Conservation (phyloP, 2,329 filamentous ascomycete genomes). For the Exophiala sp. region DNA sequence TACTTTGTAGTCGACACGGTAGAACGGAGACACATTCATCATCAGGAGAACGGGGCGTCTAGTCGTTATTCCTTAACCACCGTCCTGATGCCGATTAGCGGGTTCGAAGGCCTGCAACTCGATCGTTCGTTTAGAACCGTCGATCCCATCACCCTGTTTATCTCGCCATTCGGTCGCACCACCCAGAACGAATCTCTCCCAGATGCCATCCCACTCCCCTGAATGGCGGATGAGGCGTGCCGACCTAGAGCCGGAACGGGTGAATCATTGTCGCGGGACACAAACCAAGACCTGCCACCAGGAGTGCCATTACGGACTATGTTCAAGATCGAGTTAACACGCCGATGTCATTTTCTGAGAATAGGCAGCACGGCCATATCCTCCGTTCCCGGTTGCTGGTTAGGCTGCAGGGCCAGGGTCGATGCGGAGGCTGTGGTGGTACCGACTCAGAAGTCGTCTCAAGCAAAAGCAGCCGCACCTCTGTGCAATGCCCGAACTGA, state of each 20-base stretch:
- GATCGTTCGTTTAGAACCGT: constrained; percentile 1
- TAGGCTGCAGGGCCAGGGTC: too few relatives aligned
- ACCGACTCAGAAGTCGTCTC: too few relatives aligned
- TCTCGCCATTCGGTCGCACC: background rate
- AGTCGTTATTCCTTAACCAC: too few relatives aligned
- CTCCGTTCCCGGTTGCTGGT: too few relatives aligned
- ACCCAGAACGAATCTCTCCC: background rate
- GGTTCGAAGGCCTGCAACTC: too few relatives aligned
- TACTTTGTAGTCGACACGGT: background rate
- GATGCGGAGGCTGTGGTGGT: too few relatives aligned
- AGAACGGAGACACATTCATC: background rate
- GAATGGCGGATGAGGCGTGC: constrained; percentile 3
- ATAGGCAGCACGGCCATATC: too few relatives aligned
- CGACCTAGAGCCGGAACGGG: constrained; percentile 3
- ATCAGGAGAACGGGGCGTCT: too few relatives aligned
- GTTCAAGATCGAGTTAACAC: background rate
- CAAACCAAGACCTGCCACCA: constrained; percentile 1
- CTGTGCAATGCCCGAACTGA: too few relatives aligned
- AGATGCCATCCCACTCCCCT: constrained; percentile 1
- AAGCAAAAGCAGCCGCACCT: too few relatives aligned
- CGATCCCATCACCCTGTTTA: background rate
- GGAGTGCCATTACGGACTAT: background rate
- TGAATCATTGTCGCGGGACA: background rate
- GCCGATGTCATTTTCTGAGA: too few relatives aligned
- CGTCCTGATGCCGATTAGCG: too few relatives aligned